Conservation (phyloP, 345 rosid genomes). For the Murraya paniculata region DNA sequence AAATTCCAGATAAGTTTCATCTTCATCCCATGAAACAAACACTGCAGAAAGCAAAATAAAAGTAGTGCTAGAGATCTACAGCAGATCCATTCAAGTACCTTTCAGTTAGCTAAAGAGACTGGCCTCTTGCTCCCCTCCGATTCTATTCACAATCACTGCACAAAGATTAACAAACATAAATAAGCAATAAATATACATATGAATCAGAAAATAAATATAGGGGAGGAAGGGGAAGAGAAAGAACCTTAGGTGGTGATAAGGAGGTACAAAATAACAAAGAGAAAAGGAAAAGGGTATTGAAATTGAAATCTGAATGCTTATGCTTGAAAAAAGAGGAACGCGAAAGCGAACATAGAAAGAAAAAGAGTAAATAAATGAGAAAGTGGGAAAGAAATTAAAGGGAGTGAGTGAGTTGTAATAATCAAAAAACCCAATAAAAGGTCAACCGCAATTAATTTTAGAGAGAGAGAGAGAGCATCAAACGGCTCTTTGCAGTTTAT, state of each 20-base stretch:
- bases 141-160: conserved; percentile 23
- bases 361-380: conserved; percentile 1
- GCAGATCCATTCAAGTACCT: conserved; percentile 39
- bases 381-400: background rate
- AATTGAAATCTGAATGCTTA: background rate
- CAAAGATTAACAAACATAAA: background rate
- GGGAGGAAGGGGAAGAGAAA: background rate
- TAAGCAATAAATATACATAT: background rate
- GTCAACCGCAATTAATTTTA: conserved; percentile 38
- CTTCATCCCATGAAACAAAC: conserved; percentile 4
- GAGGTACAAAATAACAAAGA: background rate
- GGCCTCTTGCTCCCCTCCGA: conserved; percentile 4
- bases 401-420: conserved; percentile 27
- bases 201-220: background rate
- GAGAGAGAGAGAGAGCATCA: conserved; percentile 15
- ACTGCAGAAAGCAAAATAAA: conserved; percentile 26
- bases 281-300: conserved; percentile 4
- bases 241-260: background rate
- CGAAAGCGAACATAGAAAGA: background rate
- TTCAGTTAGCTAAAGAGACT: conserved; percentile 12
- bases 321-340: background rate
- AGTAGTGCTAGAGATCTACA: conserved; percentile 28
- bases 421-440: conserved; percentile 21
- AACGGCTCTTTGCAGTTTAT: conserved; percentile 12
- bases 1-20: conserved; percentile 20